Evolutionary conservation across 176 grass and related monocot species (phyloP).

Genomic region (Avena sativa): DNA sequence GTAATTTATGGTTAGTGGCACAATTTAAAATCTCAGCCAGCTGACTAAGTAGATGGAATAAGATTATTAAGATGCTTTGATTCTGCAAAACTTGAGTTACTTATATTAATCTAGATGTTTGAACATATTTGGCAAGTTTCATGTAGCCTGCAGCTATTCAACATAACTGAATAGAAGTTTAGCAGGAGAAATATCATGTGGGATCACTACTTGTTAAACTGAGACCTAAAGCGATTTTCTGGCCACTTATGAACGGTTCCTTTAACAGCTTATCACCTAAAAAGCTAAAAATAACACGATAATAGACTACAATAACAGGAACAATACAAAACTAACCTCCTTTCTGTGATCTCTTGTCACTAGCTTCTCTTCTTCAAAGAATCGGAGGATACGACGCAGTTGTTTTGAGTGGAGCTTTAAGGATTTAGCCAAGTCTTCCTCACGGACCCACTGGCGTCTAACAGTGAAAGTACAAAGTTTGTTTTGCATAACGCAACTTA

Average conservation of each 20-base stretch:
- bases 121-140: conserved; percentile 32
- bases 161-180: neutral
- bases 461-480: conserved; percentile 17
- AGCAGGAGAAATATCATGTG: conserved; percentile 17
- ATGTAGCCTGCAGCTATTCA: neutral
- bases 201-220: conserved; percentile 5
- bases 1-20: neutral
- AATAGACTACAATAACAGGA: conserved; percentile 12
- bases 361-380: conserved; percentile 98
- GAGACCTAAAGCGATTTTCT: neutral
- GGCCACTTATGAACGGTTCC: neutral
- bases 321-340: conserved; percentile 69
- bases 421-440: conserved; percentile 96
- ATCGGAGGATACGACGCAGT: conserved; percentile 77
- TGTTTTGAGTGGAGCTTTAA: conserved; percentile 94
- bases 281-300: neutral
- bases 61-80: neutral
- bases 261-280: neutral
- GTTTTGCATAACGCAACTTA: conserved; percentile 26
- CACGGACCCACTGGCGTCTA: conserved; percentile 91
- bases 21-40: neutral
- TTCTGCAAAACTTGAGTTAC: neutral
- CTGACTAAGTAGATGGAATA: conserved; percentile 5
- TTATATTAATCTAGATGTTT: conserved; percentile 11
- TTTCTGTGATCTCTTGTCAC: conserved; percentile 93